These are phyloP conservation scores for Danielozyma ontarioensis DNA, from an alignment of 805 yeast species.

Conservation along the genomic window DNA sequence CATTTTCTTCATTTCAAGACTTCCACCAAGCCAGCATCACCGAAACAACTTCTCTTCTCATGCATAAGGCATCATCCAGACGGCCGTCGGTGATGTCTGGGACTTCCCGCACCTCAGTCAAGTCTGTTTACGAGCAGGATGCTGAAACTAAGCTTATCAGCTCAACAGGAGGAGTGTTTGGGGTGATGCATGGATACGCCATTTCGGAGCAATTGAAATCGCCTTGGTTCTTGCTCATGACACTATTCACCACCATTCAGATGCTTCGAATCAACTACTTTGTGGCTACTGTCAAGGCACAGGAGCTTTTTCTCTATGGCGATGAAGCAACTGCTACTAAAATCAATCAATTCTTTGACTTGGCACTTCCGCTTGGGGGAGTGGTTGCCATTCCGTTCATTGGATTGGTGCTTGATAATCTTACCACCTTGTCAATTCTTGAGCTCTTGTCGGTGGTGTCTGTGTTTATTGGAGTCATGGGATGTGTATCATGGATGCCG, in stretches of 20 bases:
- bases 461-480: constrained; percentile 62
- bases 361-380: constrained; percentile 88
- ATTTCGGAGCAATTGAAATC: constrained; percentile 47
- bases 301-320: constrained; percentile 68
- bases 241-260: constrained; percentile 74
- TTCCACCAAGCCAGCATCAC: constrained; percentile 30
- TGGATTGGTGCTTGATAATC: constrained; percentile 72
- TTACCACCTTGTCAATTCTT: constrained; percentile 57
- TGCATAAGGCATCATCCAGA: constrained; percentile 28
- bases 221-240: constrained; percentile 77
- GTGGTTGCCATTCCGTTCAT: constrained; percentile 80
- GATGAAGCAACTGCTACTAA: constrained; percentile 46
- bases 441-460: constrained; percentile 51
- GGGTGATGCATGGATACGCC: constrained; percentile 65
- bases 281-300: constrained; percentile 83
- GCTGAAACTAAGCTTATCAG: constrained; percentile 52
- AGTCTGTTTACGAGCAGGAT: constrained; percentile 61
- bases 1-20: constrained; percentile 8
- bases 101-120: constrained; percentile 32
- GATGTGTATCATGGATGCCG: constrained; percentile 51
- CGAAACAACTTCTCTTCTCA: constrained; percentile 37
- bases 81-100: constrained; percentile 34
- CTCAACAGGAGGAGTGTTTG: constrained; percentile 56
- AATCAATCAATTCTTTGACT: constrained; percentile 69
- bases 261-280: constrained; percentile 91